phyloP scores from a whole-genome alignment of 2,329 filamentous ascomycete species.

The Penicillium sp. region DNA sequence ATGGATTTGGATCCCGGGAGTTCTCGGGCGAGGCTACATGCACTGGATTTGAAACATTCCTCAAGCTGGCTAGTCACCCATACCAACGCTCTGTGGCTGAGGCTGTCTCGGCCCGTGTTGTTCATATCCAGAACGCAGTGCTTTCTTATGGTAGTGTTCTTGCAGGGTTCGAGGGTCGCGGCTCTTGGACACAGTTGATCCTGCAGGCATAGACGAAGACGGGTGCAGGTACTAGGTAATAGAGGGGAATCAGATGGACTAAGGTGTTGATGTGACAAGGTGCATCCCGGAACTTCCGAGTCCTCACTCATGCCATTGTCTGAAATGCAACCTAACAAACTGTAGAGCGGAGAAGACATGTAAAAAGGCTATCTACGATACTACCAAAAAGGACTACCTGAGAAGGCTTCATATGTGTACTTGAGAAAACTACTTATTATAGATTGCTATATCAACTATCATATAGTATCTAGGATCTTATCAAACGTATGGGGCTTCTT shows the following conservation, averaged over 20 bases:
- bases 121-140: constrained; percentile 21
- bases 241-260: not conserved
- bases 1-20: constrained; percentile 23
- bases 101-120: constrained; percentile 24
- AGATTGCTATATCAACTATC: too few relatives aligned
- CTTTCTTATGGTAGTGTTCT: constrained; percentile 11
- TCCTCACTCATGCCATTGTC: too few relatives aligned
- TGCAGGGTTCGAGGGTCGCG: not conserved
- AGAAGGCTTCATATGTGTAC: too few relatives aligned
- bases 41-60: constrained; percentile 31
- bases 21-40: constrained; percentile 29
- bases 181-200: constrained; percentile 9
- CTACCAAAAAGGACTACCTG: too few relatives aligned
- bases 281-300: too few relatives aligned
- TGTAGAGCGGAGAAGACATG: too few relatives aligned
- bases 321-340: too few relatives aligned
- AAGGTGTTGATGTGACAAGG: not conserved
- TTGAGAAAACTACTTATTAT: too few relatives aligned
- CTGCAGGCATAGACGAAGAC: constrained; percentile 7
- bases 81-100: constrained; percentile 44
- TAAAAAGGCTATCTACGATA: too few relatives aligned
- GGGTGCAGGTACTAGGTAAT: not conserved
- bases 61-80: constrained; percentile 18
- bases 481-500: too few relatives aligned
- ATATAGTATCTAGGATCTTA: too few relatives aligned